phyloP scores from a whole-genome alignment of 805 yeast genomes.

The Metschnikowia vanudenii region DNA sequence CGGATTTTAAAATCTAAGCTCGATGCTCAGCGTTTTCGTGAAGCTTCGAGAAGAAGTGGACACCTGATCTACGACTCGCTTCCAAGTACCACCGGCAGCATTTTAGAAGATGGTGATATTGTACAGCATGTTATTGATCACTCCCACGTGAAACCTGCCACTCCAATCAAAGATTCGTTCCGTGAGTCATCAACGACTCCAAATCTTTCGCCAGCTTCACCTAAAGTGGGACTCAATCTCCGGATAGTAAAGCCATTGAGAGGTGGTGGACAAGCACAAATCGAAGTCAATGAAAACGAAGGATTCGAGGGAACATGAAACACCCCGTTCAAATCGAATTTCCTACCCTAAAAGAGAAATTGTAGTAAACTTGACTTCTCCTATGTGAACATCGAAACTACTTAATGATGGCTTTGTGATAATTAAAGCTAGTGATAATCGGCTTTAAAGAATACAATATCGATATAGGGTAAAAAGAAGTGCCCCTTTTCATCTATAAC shows the following conservation, averaged over 20 bases:
- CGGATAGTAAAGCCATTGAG: slow-evolving; percentile 62
- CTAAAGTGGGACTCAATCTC: slow-evolving; percentile 51
- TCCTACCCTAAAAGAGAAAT: no score
- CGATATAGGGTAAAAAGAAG: no score
- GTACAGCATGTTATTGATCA: slow-evolving; percentile 1
- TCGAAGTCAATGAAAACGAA: neutral
- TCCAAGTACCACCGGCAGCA: slow-evolving; percentile 7
- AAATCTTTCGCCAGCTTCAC: slow-evolving; percentile 23
- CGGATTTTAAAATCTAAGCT: slow-evolving; percentile 17
- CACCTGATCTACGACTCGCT: slow-evolving; percentile 6
- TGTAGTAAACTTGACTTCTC: no score
- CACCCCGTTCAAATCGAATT: neutral
- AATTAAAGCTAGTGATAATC: neutral
- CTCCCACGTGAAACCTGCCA: neutral
- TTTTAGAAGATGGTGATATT: slow-evolving; percentile 5
- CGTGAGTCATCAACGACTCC: slow-evolving; percentile 1
- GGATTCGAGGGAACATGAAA: neutral
- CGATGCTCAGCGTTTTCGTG: slow-evolving; percentile 17
- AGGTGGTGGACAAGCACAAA: slow-evolving; percentile 39
- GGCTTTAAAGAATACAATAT: no score
- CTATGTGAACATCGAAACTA: no score
- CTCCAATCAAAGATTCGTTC: slow-evolving; percentile 1
- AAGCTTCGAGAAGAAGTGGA: slow-evolving; percentile 14
- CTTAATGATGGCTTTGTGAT: neutral
- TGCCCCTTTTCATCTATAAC: no score